Evolutionary conservation across 352 stramenopile species (phyloP).

Genomic region (Phytopythium sindhum): DNA sequence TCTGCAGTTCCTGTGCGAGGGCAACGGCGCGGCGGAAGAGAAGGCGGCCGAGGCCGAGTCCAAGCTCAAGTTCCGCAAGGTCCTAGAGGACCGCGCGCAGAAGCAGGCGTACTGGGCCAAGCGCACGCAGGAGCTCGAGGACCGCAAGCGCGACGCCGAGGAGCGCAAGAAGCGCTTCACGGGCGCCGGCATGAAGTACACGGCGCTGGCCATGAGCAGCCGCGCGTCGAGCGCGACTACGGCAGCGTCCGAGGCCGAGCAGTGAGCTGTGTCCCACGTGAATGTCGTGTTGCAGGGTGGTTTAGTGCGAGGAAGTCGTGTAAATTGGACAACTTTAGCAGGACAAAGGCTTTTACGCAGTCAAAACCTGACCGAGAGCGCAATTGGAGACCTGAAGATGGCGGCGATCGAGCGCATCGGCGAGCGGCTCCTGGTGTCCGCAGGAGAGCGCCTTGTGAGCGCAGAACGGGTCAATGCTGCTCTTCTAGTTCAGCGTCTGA

Average conservation of each 20-base stretch:
- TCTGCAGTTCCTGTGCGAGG: slow-evolving; percentile 74
- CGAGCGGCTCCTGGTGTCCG: slow-evolving; percentile 3
- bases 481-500: background rate
- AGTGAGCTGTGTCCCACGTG: background rate
- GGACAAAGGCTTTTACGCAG: background rate
- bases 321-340: background rate
- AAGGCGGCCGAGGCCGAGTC: slow-evolving; percentile 31
- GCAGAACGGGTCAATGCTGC: background rate
- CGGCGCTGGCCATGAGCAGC: slow-evolving; percentile 71
- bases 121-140: slow-evolving; percentile 70
- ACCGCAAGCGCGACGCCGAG: slow-evolving; percentile 70
- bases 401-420: background rate
- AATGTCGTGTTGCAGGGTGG: background rate
- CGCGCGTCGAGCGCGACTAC: slow-evolving; percentile 20
- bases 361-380: background rate
- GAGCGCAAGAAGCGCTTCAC: slow-evolving; percentile 79
- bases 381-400: background rate
- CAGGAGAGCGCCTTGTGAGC: slow-evolving; percentile 35
- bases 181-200: slow-evolving; percentile 78
- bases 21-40: slow-evolving; percentile 30
- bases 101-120: slow-evolving; percentile 80
- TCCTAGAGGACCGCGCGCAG: slow-evolving; percentile 72
- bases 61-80: slow-evolving; percentile 53
- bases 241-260: background rate
- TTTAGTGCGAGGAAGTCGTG: background rate